Conservation (phyloP, 2,329 filamentous ascomycete species). For the Bipolaris zeicola region DNA sequence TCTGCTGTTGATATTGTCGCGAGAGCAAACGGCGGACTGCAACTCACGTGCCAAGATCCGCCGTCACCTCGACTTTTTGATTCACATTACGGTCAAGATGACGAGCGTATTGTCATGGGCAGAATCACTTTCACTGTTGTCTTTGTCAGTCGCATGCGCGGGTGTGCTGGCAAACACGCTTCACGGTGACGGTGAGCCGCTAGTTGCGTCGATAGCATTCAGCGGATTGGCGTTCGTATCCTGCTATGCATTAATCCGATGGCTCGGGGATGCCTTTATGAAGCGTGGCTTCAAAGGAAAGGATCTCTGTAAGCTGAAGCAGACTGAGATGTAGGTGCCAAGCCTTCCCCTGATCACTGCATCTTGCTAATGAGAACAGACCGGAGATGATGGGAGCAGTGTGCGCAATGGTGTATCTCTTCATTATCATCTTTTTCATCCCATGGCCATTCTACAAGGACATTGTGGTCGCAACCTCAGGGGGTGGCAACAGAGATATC, state of each 20-base stretch:
- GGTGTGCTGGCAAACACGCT: constrained; percentile 81
- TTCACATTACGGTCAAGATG: constrained; percentile 24
- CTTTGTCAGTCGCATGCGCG: constrained; percentile 71
- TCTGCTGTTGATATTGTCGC: constrained; percentile 10
- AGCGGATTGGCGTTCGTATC: constrained; percentile 82
- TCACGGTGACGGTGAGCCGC: constrained; percentile 80
- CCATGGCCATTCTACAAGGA: constrained; percentile 99
- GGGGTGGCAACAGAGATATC: constrained; percentile 88
- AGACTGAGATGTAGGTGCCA: constrained; percentile 70
- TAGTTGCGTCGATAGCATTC: constrained; percentile 86
- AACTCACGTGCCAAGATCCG: constrained; percentile 19
- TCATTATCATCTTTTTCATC: constrained; percentile 88
- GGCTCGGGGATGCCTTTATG: constrained; percentile 90
- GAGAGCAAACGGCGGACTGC: constrained; percentile 17
- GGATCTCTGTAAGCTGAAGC: constrained; percentile 80
- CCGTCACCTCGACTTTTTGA: constrained; percentile 15
- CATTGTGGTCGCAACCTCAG: constrained; percentile 92
- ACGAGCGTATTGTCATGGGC: constrained; percentile 54
- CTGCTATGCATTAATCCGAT: constrained; percentile 85
- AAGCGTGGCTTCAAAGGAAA: constrained; percentile 85
- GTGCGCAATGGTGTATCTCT: constrained; percentile 88
- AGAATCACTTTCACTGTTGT: constrained; percentile 63
- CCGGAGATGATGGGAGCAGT: constrained; percentile 97
- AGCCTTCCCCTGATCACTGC: neutral
- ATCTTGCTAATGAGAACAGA: constrained; percentile 49